Evolutionary conservation across 306 rosid genomes (phyloP).

Genomic region (Pyrus pyrifolia): DNA sequence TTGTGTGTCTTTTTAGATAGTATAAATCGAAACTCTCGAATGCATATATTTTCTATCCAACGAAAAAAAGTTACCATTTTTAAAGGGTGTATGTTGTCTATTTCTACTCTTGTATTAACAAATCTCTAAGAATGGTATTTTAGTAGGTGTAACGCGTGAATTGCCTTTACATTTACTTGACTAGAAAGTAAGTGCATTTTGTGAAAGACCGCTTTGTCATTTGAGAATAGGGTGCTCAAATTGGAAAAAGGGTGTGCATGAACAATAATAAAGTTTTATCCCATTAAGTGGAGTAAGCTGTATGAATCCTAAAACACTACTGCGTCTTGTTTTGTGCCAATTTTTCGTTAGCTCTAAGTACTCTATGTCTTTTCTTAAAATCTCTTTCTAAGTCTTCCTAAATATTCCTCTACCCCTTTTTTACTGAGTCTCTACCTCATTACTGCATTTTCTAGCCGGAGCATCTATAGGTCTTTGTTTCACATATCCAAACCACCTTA

Average conservation of each 20-base stretch:
- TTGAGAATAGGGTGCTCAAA: background rate
- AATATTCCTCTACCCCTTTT: too few relatives aligned
- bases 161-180: background rate
- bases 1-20: background rate
- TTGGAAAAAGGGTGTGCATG: background rate
- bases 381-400: too few relatives aligned
- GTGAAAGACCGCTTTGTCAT: background rate
- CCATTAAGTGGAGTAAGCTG: accelerated
- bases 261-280: too few relatives aligned
- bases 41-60: background rate
- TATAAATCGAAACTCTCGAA: background rate
- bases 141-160: background rate
- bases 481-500: accelerated
- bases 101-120: background rate
- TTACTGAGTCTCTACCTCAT: accelerated
- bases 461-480: accelerated
- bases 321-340: accelerated
- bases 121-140: background rate
- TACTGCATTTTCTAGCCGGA: accelerated
- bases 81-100: background rate
- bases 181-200: background rate
- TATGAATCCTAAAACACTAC: accelerated
- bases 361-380: too few relatives aligned
- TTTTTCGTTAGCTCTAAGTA: too few relatives aligned
- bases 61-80: background rate